Evolutionary conservation across 179 eudicot species (phyloP).

Genomic region (Gypsophila paniculata): DNA sequence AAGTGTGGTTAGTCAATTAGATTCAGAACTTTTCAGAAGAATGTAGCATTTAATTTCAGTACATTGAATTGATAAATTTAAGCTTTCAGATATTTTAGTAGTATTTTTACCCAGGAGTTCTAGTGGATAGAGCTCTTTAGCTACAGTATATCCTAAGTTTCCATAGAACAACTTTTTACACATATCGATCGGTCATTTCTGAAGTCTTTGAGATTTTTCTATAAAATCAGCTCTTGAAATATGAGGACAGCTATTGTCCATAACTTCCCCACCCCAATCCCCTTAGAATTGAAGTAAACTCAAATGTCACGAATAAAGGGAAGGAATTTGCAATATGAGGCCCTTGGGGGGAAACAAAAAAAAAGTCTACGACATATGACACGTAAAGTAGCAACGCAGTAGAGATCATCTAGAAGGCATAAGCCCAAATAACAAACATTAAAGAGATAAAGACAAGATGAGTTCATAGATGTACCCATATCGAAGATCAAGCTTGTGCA

Average conservation of each 20-base stretch:
- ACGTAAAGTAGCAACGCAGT: neutral
- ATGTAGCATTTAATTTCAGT: neutral
- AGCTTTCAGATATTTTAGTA: neutral
- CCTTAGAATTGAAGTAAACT: neutral
- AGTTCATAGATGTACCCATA: constrained; percentile 61
- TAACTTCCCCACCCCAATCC: neutral
- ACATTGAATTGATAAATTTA: neutral
- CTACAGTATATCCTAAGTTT: neutral
- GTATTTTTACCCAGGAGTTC: no score
- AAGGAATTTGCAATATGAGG: constrained; percentile 3
- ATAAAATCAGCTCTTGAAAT: no score
- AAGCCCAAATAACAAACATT: neutral
- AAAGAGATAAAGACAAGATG: neutral
- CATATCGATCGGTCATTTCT: neutral
- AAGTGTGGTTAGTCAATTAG: neutral
- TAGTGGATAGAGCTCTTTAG: neutral
- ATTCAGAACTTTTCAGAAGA: neutral
- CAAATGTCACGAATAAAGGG: neutral
- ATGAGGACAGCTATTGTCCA: neutral
- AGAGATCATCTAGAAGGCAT: neutral
- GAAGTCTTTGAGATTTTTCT: no score
- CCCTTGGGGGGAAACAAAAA: neutral
- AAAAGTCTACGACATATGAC: neutral
- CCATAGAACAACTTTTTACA: neutral
- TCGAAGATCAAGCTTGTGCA: constrained; percentile 91